Evolutionary conservation across 768 basidiomycete genomes (phyloP).

Genomic region (Leucosporidium creatinivorum): DNA sequence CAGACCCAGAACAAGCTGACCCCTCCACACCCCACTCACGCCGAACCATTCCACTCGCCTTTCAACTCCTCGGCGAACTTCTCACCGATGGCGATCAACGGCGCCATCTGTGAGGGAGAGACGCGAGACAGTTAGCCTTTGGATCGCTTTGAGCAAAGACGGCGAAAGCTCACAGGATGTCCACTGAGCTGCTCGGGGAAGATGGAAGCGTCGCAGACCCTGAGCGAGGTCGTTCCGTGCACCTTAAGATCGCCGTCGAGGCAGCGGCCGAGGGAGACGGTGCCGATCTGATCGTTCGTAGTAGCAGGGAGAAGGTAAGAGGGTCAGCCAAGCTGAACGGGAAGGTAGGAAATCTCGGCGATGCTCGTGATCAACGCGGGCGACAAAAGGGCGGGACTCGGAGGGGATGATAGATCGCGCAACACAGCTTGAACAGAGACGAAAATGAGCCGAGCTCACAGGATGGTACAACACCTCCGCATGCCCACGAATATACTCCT

Average conservation of each 20-base stretch:
- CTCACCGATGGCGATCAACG: conserved; percentile 24
- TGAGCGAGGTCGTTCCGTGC: conserved; percentile 11
- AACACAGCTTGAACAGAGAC: too few species aligned
- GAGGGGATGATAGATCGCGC: too few species aligned
- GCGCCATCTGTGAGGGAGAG: too few species aligned
- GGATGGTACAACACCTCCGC: conserved; percentile 32
- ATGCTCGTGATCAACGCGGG: too few species aligned
- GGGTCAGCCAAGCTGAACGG: too few species aligned
- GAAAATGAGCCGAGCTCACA: background rate
- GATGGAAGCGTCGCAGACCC: conserved; percentile 32
- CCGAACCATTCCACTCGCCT: conserved; percentile 2
- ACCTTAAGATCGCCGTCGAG: conserved; percentile 14
- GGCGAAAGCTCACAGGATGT: conserved; percentile 23
- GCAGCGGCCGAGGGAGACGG: conserved; percentile 1
- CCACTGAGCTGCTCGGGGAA: conserved; percentile 32
- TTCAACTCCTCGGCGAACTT: conserved; percentile 27
- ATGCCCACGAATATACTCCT: conserved; percentile 9
- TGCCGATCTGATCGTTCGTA: background rate
- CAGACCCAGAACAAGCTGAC: background rate
- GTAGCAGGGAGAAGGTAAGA: background rate
- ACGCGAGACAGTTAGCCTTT: conserved; percentile 6
- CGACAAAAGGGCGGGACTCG: too few species aligned
- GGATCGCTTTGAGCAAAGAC: too few species aligned
- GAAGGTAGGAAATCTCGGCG: too few species aligned
- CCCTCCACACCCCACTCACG: background rate